Evolutionary conservation across 306 rosid species (phyloP).

Genomic region (Vigna unguiculata): DNA sequence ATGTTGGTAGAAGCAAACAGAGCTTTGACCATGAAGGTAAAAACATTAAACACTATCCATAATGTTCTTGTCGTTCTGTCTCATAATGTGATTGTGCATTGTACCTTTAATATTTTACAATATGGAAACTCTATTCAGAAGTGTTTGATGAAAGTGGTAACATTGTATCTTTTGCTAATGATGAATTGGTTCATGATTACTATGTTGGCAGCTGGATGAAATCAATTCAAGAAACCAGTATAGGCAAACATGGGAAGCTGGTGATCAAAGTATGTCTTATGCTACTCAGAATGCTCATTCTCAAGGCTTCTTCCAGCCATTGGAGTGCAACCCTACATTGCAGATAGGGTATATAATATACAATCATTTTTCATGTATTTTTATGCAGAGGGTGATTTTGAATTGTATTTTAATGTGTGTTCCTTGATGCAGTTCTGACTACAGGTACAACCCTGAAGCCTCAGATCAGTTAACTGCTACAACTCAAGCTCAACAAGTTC

Average conservation of each 20-base stretch:
- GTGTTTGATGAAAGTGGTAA: not conserved
- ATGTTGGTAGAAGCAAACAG: conserved; percentile 83
- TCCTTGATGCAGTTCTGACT: conserved; percentile 45
- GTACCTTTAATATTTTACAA: not conserved
- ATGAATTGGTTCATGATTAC: conserved; percentile 22
- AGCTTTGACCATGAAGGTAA: conserved; percentile 79
- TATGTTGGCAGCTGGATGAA: conserved; percentile 76
- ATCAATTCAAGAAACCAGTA: conserved; percentile 70
- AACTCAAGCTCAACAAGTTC: conserved; percentile 76
- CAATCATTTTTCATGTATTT: conserved; percentile 57
- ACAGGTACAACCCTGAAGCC: conserved; percentile 61
- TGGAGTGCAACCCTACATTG: conserved; percentile 89
- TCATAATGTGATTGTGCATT: conserved; percentile 1
- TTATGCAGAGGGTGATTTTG: conserved; percentile 55
- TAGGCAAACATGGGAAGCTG: conserved; percentile 79
- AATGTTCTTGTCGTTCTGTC: conserved; percentile 1
- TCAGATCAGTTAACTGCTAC: conserved; percentile 73
- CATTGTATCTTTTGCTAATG: not conserved
- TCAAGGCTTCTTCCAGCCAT: conserved; percentile 80
- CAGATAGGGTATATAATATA: conserved; percentile 63
- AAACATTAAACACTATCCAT: not conserved
- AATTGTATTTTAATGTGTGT: not conserved
- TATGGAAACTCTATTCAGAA: conserved; percentile 6
- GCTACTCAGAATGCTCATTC: conserved; percentile 70
- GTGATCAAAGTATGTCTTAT: conserved; percentile 73